Base-by-base conservation (phyloP, 2,329 filamentous ascomycete species). In the Pseudogymnoascus sp. region DNA sequence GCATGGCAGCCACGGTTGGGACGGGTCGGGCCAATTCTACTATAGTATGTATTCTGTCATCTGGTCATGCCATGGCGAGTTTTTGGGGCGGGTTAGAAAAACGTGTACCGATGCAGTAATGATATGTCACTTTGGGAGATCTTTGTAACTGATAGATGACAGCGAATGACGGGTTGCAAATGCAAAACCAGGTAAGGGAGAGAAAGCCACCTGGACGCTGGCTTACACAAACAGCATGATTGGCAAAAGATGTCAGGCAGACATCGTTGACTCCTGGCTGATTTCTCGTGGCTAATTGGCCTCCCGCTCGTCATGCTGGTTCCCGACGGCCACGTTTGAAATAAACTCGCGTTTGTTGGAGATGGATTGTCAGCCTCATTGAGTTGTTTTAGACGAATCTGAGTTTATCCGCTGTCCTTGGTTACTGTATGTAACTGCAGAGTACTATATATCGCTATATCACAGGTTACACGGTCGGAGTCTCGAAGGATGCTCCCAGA, bases 61-160 rank as follows among this genome's bases (percentile, higher is more conserved):
- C 45, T 30, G 25, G 25, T 11, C n/a, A 30, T 52, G 25, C 25
- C 25, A 55, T 55, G 49, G 49, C 49, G 49, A 55, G 25, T 11
- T 33, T 33, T 12, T 55, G 25, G 49, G 49, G 9, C 25, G 28
- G 25, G 28, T 55, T 6, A 25, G 8, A 55, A 52, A 55, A 55
- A 55, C 49, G 49, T 55, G 49, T 55, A 28, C 25, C 14, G 25
- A 55, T 55, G 25, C 49, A 16, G 49, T 55, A 55, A 55, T 55
- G 49, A 55, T 33, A 55, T 55, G 49, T 55, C 49, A 33, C n/a
- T 33, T 55, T 25, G 49, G 49, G n/a, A 3, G 28, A 30, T 30
- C 25, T 11, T 49, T 52, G 45, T 11, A 33, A 52, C 25, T 33
- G 45, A 52, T 52, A 52, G 9, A 52, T 52, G 45, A 52, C 25